Evolutionary conservation across 2,329 filamentous ascomycete genomes (phyloP).

Genomic region (Thelonectria olida): DNA sequence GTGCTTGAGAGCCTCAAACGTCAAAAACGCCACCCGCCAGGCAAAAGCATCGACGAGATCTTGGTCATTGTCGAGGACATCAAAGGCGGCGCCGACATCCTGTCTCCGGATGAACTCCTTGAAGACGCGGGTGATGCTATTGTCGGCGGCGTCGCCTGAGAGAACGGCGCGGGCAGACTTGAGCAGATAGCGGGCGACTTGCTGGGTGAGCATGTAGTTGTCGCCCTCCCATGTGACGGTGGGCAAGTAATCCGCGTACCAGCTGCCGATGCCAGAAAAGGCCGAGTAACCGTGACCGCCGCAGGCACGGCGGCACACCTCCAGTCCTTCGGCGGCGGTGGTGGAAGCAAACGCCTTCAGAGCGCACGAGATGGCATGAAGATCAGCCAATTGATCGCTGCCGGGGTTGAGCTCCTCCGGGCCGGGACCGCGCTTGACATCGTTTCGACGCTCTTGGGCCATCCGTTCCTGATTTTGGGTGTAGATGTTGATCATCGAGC

Average conservation of each 20-base stretch:
- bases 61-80: slow-evolving; percentile 74
- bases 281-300: slow-evolving; percentile 81
- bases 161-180: slow-evolving; percentile 78
- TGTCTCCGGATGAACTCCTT: slow-evolving; percentile 69
- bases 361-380: slow-evolving; percentile 81
- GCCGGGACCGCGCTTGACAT: slow-evolving; percentile 64
- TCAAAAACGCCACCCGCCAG: slow-evolving; percentile 78
- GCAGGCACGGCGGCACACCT: slow-evolving; percentile 78
- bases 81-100: slow-evolving; percentile 78
- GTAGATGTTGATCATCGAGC: slow-evolving; percentile 79
- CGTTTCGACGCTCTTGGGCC: slow-evolving; percentile 49
- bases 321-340: slow-evolving; percentile 77
- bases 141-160: slow-evolving; percentile 61
- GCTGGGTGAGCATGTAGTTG: slow-evolving; percentile 85
- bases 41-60: slow-evolving; percentile 80
- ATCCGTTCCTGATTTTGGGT: slow-evolving; percentile 77
- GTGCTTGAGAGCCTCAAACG: slow-evolving; percentile 79
- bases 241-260: slow-evolving; percentile 82
- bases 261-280: slow-evolving; percentile 79
- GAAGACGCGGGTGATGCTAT: slow-evolving; percentile 63
- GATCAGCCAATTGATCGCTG: slow-evolving; percentile 74
- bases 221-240: slow-evolving; percentile 77
- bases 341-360: slow-evolving; percentile 78
- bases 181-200: slow-evolving; percentile 79
- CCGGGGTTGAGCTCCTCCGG: slow-evolving; percentile 72